These are phyloP conservation scores for Colletotrichum melonis DNA, from an alignment of 2,329 filamentous ascomycete species.

Conservation along the genomic window DNA sequence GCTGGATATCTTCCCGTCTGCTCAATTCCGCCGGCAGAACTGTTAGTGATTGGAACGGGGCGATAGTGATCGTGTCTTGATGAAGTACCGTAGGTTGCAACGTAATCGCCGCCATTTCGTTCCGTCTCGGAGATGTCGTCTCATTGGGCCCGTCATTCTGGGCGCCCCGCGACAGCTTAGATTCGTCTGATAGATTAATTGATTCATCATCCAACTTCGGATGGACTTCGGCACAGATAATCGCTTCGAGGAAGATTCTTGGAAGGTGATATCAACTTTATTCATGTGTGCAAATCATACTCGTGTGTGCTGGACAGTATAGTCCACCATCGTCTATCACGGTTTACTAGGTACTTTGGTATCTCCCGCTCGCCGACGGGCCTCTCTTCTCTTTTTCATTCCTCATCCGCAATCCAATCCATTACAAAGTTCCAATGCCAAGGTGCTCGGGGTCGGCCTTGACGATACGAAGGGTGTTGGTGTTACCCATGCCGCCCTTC, in stretches of 20 bases:
- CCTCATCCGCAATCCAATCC: background rate
- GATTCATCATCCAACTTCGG: background rate
- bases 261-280: slow-evolving; percentile 13
- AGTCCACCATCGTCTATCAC: slow-evolving; percentile 33
- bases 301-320: slow-evolving; percentile 25
- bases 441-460: slow-evolving; percentile 70
- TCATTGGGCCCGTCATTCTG: background rate
- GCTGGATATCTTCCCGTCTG: background rate
- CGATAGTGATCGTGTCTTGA: background rate
- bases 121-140: background rate
- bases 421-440: slow-evolving; percentile 61
- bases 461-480: slow-evolving; percentile 80
- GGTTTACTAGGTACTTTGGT: slow-evolving; percentile 34
- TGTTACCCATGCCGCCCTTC: slow-evolving; percentile 92
- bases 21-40: background rate
- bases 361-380: slow-evolving; percentile 28
- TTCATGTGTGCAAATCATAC: slow-evolving; percentile 34
- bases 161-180: background rate
- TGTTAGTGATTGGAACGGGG: background rate
- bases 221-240: background rate
- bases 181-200: background rate
- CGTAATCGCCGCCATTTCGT: background rate
- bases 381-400: slow-evolving; percentile 7
- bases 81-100: background rate
- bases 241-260: background rate